Conservation (phyloP, 2,329 filamentous ascomycete genomes). For the Clonostachys rosea region DNA sequence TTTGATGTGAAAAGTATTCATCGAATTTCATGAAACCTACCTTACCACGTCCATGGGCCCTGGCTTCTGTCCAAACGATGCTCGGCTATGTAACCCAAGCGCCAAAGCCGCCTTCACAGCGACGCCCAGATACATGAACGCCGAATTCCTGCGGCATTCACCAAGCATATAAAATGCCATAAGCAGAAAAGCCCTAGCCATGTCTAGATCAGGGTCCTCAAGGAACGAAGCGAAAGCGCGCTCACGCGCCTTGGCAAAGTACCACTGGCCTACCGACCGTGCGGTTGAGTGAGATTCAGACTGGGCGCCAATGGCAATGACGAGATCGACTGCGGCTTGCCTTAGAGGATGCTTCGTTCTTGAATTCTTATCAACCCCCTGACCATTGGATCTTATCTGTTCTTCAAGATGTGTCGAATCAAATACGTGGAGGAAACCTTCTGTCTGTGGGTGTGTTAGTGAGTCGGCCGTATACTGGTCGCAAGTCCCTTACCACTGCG, state of each 20-base stretch:
- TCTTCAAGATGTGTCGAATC: conserved; percentile 17
- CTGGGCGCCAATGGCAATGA: conserved; percentile 49
- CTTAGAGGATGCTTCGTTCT: neutral
- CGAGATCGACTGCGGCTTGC: conserved; percentile 25
- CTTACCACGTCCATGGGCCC: conserved; percentile 8
- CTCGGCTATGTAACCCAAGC: conserved; percentile 44
- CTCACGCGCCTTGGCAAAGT: conserved; percentile 40
- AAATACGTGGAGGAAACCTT: conserved; percentile 25
- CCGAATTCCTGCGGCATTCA: conserved; percentile 52
- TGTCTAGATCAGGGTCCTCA: conserved; percentile 46
- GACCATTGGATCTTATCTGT: conserved; percentile 5
- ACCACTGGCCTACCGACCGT: conserved; percentile 16
- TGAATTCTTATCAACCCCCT: neutral
- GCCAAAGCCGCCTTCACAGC: conserved; percentile 52
- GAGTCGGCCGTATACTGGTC: neutral
- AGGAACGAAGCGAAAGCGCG: conserved; percentile 45
- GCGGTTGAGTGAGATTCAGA: conserved; percentile 22
- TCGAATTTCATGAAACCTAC: conserved; percentile 7
- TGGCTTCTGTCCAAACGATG: conserved; percentile 16
- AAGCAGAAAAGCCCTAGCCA: conserved; percentile 46
- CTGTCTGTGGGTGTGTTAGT: conserved; percentile 14
- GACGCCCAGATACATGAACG: conserved; percentile 60
- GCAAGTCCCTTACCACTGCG: conserved; percentile 10
- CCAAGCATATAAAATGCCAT: conserved; percentile 58
- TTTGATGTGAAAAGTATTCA: no score